Base-by-base conservation (phyloP, 345 rosid species). In the Aquilaria sinensis region DNA sequence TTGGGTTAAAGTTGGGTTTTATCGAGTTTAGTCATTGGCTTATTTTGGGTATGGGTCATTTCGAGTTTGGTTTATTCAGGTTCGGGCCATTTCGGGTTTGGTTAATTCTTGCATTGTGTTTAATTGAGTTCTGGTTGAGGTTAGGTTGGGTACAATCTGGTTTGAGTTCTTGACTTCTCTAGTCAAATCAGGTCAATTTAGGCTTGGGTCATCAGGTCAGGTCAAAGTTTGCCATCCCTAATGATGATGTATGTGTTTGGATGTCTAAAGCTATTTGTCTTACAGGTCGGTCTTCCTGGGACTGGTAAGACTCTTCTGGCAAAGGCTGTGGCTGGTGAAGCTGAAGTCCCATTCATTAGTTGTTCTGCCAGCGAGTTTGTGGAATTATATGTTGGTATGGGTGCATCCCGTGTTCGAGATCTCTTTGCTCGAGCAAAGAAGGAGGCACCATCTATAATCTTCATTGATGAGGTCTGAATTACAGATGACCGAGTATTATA, bases 331-430 rank as follows among this genome's bases (percentile, higher is more conserved):
- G 97, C 98, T 47, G 95, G 98, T 65, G 97, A 93, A 78, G 92
- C 98, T 50, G 94, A 93, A 30, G 98, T 93, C 61, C 97, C 94
- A 31, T 93, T 93, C 66, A 86, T 93, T 57, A 93, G 97, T 75
- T 93, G 97, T 73, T 88, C 97, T 2, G 98, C 97, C 47, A 93
- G 97, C 68, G 98, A 93, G 80, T 93, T 93, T 67, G 94, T 93
- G 4, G 96, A 93, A 80, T 69, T 93, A 64, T 90, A 90, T 71
- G 95, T 93, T 66, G 99, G 97, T 59, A 91, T 91, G 97, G 97
- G 99, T n/a, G 99, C 97, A 32, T 95, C 97, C 54, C 96, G 96
- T 51, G 99, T 91, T 62, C 81, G 99, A 74, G 99, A 89, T 72
- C 91, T 94, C 41, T 94, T 94, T 77, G 88, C 96, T 51, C 75